Evolutionary conservation across 2,329 filamentous ascomycete species (phyloP).

Genomic region (Fusarium papillatum): DNA sequence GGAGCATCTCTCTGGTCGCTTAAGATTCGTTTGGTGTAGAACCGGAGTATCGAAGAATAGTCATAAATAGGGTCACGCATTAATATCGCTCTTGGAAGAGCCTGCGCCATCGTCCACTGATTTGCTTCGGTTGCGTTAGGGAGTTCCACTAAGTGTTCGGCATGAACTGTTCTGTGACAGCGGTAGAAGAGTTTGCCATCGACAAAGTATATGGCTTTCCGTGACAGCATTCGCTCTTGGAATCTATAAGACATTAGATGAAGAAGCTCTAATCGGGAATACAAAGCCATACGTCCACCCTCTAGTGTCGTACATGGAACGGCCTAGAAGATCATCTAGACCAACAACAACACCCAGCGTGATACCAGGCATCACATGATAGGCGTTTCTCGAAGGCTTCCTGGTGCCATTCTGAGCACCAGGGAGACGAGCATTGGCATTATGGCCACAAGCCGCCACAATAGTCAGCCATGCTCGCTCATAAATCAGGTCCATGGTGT

Average conservation of each 20-base stretch:
- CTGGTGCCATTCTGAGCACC: background rate
- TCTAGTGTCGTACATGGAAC: background rate
- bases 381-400: background rate
- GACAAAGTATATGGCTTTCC: conserved; percentile 11
- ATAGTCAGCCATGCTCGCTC: conserved; percentile 23
- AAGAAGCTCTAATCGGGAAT: background rate
- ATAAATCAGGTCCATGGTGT: conserved; percentile 24
- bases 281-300: conserved; percentile 18
- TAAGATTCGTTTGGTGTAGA: conserved; percentile 1
- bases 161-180: background rate
- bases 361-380: background rate
- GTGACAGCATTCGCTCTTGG: conserved; percentile 15
- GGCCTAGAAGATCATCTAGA: background rate
- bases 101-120: fast-evolving
- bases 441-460: conserved; percentile 15
- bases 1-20: conserved; percentile 12
- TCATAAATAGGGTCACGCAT: background rate
- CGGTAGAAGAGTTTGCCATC: conserved; percentile 15
- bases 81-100: background rate
- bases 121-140: fast-evolving
- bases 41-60: background rate
- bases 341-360: background rate
- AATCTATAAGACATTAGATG: conserved; percentile 3
- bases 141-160: conserved; percentile 6
- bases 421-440: conserved; percentile 11